phyloP scores from a whole-genome alignment of 345 rosid species.

The Lumnitzera littorea region DNA sequence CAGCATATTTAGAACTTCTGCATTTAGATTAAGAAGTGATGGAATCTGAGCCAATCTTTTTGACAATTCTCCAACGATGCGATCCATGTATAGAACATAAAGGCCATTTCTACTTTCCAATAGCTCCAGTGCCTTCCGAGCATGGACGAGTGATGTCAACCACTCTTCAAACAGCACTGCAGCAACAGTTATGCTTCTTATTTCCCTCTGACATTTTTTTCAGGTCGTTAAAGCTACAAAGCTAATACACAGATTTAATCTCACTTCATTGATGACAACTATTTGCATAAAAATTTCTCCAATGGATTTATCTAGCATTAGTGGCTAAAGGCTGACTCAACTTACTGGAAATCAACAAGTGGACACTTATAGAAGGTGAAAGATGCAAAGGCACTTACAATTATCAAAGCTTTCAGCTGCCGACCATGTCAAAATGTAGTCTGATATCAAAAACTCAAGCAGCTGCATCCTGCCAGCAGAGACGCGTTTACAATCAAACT shows the following conservation, averaged over 20 bases:
- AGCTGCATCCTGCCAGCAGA: conserved; percentile 64
- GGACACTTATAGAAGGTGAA: not conserved
- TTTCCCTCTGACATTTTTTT: not conserved
- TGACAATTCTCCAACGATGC: conserved; percentile 56
- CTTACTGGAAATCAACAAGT: not conserved
- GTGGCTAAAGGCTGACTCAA: not conserved
- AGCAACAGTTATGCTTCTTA: conserved; percentile 5
- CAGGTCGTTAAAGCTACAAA: not conserved
- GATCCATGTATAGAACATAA: conserved; percentile 72
- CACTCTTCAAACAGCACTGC: conserved; percentile 76
- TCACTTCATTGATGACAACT: too few species aligned
- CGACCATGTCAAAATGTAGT: conserved; percentile 59
- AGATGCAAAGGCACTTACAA: conserved; percentile 24
- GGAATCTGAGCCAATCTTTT: conserved; percentile 45
- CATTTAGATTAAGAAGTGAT: conserved; percentile 39
- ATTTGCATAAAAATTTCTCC: too few species aligned
- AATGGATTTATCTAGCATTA: too few species aligned
- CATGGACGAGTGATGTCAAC: conserved; percentile 55
- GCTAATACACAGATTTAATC: too few species aligned
- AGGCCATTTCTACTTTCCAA: conserved; percentile 75
- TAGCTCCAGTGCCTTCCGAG: conserved; percentile 50
- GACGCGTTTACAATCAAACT: not conserved
- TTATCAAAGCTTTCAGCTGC: conserved; percentile 38
- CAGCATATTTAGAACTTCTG: conserved; percentile 38
- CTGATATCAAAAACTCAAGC: conserved; percentile 63